Base-by-base conservation (phyloP, 2,329 filamentous ascomycete species). In the Thyridium curvatum region DNA sequence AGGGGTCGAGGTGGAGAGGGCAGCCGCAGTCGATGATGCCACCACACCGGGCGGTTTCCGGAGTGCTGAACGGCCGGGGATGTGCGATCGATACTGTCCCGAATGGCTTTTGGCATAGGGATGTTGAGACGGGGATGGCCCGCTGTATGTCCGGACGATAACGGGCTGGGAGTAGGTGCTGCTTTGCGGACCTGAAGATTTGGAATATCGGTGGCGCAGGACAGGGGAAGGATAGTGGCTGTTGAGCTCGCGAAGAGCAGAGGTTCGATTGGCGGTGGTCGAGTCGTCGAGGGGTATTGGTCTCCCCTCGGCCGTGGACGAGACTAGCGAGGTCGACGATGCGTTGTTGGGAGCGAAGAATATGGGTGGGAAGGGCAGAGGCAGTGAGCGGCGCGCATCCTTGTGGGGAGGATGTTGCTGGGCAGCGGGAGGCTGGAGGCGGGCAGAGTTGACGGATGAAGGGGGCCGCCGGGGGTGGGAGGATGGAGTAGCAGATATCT, bases 91-190 rank as follows among this genome's bases (percentile, higher is more conserved):
- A 36, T 51, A 48, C 5, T 50, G 47, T 13, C 44, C 39, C 3
- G 54, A 48, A 34, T 46, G 33, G 38, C 46, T 45, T 37, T 26
- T 26, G 21, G 21, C 21, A 26, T 51, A 48, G n/a, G 50, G 50
- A 17, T 48, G 41, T 30, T 59, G 55, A 1, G 65, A 60, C 15
- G 59, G 54, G 12, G 59, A 47, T 1, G 66, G 68, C 2, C 73
- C 71, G 32, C 74, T 77, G 52, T 82, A 82, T 35, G 77, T 82
- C 41, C 77, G 70, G 17, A 82, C 79, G 30, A 82, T 73, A 41
- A 82, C 76, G n/a, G 79, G 79, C 45, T 81, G 76, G 3, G 74
- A 79, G 51, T 77, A 79, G 30, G 76, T 80, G 46, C 66, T 75
- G 57, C 62, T 77, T 50, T 72, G 66, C 14, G 76, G 68, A 10